A percentile compares a stretch with the other conserved stretches of the same genome.
Conservation (phyloP, 768 basidiomycete species). For the Atractiella rhizophila region DNA sequence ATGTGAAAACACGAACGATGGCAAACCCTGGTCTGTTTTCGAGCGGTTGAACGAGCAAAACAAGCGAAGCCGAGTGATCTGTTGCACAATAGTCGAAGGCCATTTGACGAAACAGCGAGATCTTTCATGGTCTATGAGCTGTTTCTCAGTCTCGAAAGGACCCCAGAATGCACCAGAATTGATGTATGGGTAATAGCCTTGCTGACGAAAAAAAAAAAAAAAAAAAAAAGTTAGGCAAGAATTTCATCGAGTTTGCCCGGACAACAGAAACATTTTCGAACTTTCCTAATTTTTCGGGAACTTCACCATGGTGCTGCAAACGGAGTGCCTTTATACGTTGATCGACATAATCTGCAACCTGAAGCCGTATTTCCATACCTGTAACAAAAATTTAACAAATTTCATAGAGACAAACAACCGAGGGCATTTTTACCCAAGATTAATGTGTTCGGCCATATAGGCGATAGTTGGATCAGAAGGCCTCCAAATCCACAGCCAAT, state of each 20-base stretch:
- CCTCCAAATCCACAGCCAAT: slow-evolving; percentile 97
- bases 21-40: no score
- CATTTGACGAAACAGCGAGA: no score
- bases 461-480: slow-evolving; percentile 62
- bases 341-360: slow-evolving; percentile 84
- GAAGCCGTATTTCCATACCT: slow-evolving; percentile 94
- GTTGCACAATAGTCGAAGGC: no score
- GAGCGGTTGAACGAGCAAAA: no score
- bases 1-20: no score
- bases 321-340: slow-evolving; percentile 84
- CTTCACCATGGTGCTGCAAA: slow-evolving; percentile 22
- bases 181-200: no score
- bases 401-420: background rate
- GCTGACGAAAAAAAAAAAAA: no score
- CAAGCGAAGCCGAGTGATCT: no score
- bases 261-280: slow-evolving; percentile 18
- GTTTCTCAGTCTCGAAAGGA: no score
- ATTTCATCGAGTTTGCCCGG: slow-evolving; percentile 92
- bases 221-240: slow-evolving; percentile 94
- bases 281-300: slow-evolving; percentile 1
- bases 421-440: slow-evolving; percentile 48
- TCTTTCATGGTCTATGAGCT: no score
- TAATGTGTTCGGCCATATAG: slow-evolving; percentile 65
- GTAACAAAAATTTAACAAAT: background rate
- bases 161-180: no score